Evolutionary conservation across 1,284 basidiomycete genomes (phyloP).

Genomic region (Tetrapyrgos nigripes): DNA sequence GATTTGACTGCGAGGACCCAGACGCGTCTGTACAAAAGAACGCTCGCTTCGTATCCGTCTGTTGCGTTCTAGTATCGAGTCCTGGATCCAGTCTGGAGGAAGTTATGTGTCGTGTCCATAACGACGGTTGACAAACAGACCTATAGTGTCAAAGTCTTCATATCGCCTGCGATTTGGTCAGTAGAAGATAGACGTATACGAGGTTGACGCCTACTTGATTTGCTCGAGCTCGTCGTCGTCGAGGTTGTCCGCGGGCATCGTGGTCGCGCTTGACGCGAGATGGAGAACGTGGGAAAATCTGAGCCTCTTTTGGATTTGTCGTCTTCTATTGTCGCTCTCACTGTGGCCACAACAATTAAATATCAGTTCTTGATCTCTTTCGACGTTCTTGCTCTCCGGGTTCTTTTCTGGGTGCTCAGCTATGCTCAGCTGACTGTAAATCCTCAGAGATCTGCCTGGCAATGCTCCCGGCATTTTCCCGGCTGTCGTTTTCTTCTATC

Average conservation of each 20-base stretch:
- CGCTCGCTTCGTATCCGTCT: constrained; percentile 68
- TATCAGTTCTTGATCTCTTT: too few species aligned
- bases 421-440: too few species aligned
- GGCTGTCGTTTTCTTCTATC: too few species aligned
- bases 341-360: too few species aligned
- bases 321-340: too few species aligned
- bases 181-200: not conserved
- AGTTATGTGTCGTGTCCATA: constrained; percentile 3
- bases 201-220: constrained; percentile 35
- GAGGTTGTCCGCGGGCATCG: constrained; percentile 8
- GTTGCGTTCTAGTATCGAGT: constrained; percentile 88
- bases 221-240: constrained; percentile 45
- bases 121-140: constrained; percentile 29
- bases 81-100: constrained; percentile 88
- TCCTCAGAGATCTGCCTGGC: too few species aligned
- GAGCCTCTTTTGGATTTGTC: too few species aligned
- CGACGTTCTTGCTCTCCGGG: too few species aligned
- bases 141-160: constrained; percentile 82
- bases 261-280: too few species aligned
- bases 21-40: constrained; percentile 53
- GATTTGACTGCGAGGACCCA: constrained; percentile 57
- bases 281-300: not conserved
- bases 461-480: too few species aligned
- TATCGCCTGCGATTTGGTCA: constrained; percentile 59
- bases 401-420: too few species aligned